phyloP scores from a whole-genome alignment of 129 eudicot genomes.

The Centella asiatica region DNA sequence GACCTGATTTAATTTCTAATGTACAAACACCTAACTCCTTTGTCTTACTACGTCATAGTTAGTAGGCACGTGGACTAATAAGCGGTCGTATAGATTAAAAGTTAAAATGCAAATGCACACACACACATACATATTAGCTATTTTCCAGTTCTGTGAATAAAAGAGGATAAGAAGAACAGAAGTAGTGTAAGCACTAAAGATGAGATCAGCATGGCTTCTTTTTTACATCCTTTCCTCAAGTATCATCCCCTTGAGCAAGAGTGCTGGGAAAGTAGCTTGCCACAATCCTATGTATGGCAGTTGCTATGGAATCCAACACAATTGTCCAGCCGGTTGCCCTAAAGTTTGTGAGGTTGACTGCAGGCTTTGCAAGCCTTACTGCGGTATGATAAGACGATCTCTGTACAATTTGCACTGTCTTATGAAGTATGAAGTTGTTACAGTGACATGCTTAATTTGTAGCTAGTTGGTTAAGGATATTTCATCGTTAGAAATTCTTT shows the following conservation, averaged over 20 bases:
- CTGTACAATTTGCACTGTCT: neutral
- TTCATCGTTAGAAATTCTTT: too few species aligned
- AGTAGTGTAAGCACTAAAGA: neutral
- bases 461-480: too few species aligned
- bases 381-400: neutral
- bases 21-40: conserved; percentile 1
- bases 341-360: conserved; percentile 13
- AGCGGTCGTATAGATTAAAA: too few species aligned
- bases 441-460: too few species aligned
- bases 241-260: neutral
- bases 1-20: neutral
- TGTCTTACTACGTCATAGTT: conserved; percentile 1
- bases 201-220: neutral
- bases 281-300: conserved; percentile 11
- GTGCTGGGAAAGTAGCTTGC: conserved; percentile 11
- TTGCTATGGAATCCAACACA: conserved; percentile 9
- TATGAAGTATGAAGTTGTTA: too few species aligned
- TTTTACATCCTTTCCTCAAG: neutral
- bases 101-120: too few species aligned
- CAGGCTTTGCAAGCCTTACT: conserved; percentile 14
- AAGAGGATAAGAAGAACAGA: neutral
- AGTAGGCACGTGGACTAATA: too few species aligned
- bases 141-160: neutral
- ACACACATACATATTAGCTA: neutral
- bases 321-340: conserved; percentile 20